Evolutionary conservation across 495 filamentous ascomycete species (phyloP).

Genomic region (Xylaria flabelliformis): DNA sequence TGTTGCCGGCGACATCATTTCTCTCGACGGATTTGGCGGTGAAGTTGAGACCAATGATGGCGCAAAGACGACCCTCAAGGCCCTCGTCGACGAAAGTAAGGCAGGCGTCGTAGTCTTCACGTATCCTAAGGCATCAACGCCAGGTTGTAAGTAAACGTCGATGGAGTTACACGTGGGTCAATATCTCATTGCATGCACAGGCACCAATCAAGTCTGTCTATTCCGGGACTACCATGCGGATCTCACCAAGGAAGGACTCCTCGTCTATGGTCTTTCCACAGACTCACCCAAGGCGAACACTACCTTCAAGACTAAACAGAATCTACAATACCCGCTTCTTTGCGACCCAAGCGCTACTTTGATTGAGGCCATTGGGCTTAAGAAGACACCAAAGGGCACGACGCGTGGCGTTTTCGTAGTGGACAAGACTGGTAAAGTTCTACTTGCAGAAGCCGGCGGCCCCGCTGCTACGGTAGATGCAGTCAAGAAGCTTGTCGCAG

Average conservation of each 20-base stretch:
- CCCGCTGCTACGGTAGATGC: slow-evolving; percentile 64
- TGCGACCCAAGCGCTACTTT: slow-evolving; percentile 78
- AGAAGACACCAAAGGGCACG: slow-evolving; percentile 78
- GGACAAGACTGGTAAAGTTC: slow-evolving; percentile 74
- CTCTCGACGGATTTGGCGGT: slow-evolving; percentile 77
- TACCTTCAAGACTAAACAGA: slow-evolving; percentile 87
- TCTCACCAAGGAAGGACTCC: slow-evolving; percentile 79
- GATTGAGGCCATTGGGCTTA: slow-evolving; percentile 76
- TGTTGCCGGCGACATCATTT: slow-evolving; percentile 59
- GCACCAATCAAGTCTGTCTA: slow-evolving; percentile 89
- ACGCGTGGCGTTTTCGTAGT: slow-evolving; percentile 85
- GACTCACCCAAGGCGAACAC: slow-evolving; percentile 91
- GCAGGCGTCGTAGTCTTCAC: slow-evolving; percentile 90
- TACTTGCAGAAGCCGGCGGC: slow-evolving; percentile 65
- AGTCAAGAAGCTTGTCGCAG: slow-evolving; percentile 58
- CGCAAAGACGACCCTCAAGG: slow-evolving; percentile 73
- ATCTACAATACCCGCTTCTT: slow-evolving; percentile 84
- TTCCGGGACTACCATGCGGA: slow-evolving; percentile 84
- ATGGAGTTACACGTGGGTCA: slow-evolving; percentile 17
- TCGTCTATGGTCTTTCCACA: slow-evolving; percentile 86
- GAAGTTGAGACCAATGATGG: slow-evolving; percentile 87
- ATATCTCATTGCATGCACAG: slow-evolving; percentile 59
- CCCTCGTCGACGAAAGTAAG: slow-evolving; percentile 81
- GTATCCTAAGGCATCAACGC: slow-evolving; percentile 93
- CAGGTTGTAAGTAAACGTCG: slow-evolving; percentile 77